Evolutionary conservation across 2,329 filamentous ascomycete species (phyloP).

Genomic region (Fusarium napiforme): DNA sequence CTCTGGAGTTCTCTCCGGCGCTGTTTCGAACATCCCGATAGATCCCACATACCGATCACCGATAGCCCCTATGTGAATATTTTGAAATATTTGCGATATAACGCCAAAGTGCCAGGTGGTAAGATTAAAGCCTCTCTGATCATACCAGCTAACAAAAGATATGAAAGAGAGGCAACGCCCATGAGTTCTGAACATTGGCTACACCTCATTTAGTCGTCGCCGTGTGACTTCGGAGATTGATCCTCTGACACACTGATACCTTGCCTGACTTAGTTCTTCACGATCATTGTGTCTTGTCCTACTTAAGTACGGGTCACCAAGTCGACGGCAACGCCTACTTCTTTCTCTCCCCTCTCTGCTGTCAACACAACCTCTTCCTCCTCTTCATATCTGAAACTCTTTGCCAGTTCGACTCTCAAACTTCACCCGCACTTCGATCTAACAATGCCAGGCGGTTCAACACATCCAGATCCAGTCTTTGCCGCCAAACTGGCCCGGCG

Average conservation of each 20-base stretch:
- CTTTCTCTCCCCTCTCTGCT: not conserved
- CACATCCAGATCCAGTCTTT: constrained; percentile 31
- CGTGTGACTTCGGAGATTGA: constrained; percentile 30
- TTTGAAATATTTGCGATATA: not conserved
- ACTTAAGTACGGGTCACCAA: constrained; percentile 23
- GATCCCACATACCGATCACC: not conserved
- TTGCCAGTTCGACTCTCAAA: not conserved
- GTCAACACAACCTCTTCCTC: not conserved
- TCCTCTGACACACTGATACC: constrained; percentile 26
- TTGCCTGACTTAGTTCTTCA: constrained; percentile 23
- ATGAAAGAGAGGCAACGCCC: constrained; percentile 2
- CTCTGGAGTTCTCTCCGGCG: not conserved
- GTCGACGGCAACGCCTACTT: constrained; percentile 19
- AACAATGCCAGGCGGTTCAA: constrained; percentile 30
- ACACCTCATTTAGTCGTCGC: constrained; percentile 11
- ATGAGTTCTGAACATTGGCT: constrained; percentile 1
- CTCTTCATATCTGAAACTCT: not conserved
- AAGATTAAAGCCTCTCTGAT: not conserved
- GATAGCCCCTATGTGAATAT: not conserved
- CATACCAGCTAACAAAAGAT: not conserved
- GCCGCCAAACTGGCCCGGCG: constrained; percentile 38
- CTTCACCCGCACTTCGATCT: not conserved
- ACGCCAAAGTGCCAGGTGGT: not conserved
- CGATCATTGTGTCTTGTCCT: constrained; percentile 29
- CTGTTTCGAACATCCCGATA: constrained; percentile 18